Base-by-base conservation (phyloP, 345 rosid genomes). In the Camelina hispida region DNA sequence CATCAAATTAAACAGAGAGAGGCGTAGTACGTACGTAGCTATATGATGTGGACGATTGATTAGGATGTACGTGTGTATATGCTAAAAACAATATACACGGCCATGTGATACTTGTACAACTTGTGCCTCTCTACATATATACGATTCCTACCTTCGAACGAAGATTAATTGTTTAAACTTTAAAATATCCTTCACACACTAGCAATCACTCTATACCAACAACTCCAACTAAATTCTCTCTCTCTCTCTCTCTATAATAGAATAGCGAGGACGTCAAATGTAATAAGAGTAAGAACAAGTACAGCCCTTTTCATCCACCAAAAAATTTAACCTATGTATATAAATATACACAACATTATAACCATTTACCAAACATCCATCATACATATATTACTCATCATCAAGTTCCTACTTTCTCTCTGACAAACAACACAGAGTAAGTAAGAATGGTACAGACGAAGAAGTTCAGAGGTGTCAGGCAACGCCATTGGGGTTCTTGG, bases 401-500 rank as follows among this genome's bases (percentile, higher is more conserved):
- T 74, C 72, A 66, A 58, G 55, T 30, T 62, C 65, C 52, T 67
- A 22, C 43, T 67, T 67, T 72, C 73, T 71, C 78, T 78, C 81
- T 78, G 78, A 78, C 81, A 72, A 42, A 59, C 42, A 50, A 66
- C 56, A 57, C 47, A 42, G 78, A 72, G 71, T 51, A 59, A 71
- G 73, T 67, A 72, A 78, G 67, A 78, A 89, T 90, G 96, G 91
- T 87, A 85, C 93, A 88, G 68, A 59, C 91, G 68, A 90, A 86
- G 87, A 90, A 90, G 86, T 90, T 87, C 88, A 87, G 89, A 86
- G 96, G 96, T 75, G 96, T 89, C 84, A 86, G 96, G 86, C 96
- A 88, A 73, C 93, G 96, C 77, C 96, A 90, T 40, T 90, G 96
- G 96, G 96, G 96, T 79, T 86, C 96, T 8, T 90, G 96, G 96